These are phyloP conservation scores for Sugiyamaella mastotermitis DNA, from an alignment of 805 yeast genomes.

Conservation along the genomic window DNA sequence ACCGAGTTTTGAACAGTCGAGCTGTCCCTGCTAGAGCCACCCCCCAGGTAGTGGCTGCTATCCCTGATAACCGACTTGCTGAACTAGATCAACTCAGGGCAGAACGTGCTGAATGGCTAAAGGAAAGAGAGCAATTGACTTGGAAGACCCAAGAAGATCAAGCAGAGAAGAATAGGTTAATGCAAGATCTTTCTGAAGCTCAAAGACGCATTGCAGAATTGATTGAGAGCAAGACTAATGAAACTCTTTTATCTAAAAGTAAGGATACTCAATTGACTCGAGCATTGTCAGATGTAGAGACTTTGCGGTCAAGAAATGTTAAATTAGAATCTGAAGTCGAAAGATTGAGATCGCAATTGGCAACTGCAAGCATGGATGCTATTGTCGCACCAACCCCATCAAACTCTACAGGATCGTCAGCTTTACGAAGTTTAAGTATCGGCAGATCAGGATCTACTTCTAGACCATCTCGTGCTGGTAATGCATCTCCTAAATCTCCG, in stretches of 20 bases:
- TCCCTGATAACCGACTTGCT: slow-evolving; percentile 5
- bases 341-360: slow-evolving; percentile 20
- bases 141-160: slow-evolving; percentile 28
- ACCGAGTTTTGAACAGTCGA: slow-evolving; percentile 6
- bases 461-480: background rate
- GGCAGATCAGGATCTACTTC: slow-evolving; percentile 6
- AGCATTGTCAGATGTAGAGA: slow-evolving; percentile 55
- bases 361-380: background rate
- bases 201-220: slow-evolving; percentile 30
- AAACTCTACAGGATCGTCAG: background rate
- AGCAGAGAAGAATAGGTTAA: slow-evolving; percentile 28
- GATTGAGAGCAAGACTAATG: slow-evolving; percentile 10
- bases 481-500: slow-evolving; percentile 16
- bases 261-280: slow-evolving; percentile 65
- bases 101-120: slow-evolving; percentile 48
- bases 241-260: slow-evolving; percentile 46
- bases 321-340: slow-evolving; percentile 48
- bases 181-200: slow-evolving; percentile 32
- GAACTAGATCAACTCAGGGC: slow-evolving; percentile 40
- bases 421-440: slow-evolving; percentile 9
- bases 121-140: slow-evolving; percentile 29
- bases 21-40: slow-evolving; percentile 1
- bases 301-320: slow-evolving; percentile 43
- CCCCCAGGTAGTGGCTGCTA: slow-evolving; percentile 2
- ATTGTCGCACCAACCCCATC: background rate